Percentiles rank a stretch among this genome's conserved stretches.
Evolutionary conservation across 441 rosid species (phyloP).

Genomic region (Pelargonium australe): DNA sequence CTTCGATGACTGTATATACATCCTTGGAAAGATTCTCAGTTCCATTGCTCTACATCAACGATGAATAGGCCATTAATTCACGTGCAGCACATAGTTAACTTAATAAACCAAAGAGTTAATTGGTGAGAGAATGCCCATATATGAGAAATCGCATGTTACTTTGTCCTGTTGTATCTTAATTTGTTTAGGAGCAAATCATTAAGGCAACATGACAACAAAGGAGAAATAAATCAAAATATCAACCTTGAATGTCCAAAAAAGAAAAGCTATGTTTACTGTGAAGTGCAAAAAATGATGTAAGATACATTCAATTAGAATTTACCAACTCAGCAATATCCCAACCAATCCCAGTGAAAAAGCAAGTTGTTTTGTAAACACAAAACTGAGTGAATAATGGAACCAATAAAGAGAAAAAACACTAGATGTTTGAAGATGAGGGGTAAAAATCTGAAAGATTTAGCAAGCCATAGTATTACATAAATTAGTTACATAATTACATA

Average conservation of each 20-base stretch:
- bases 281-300: background rate
- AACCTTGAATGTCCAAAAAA: background rate
- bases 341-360: background rate
- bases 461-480: background rate
- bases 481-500: background rate
- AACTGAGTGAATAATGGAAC: background rate
- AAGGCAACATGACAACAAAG: background rate
- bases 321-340: background rate
- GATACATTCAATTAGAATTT: background rate
- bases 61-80: constrained; percentile 7
- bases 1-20: constrained; percentile 75
- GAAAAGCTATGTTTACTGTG: background rate
- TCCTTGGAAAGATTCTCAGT: constrained; percentile 39
- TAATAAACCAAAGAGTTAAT: background rate
- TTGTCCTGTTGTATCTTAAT: background rate
- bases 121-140: background rate
- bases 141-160: background rate
- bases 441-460: background rate
- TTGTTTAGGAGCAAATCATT: background rate
- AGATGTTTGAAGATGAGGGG: too few species aligned
- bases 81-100: constrained; percentile 7
- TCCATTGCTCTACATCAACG: constrained; percentile 39
- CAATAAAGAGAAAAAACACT: background rate
- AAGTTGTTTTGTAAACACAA: background rate
- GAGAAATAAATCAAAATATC: background rate